Conservation (phyloP, 306 rosid genomes). For the Inga leiocalycina region DNA sequence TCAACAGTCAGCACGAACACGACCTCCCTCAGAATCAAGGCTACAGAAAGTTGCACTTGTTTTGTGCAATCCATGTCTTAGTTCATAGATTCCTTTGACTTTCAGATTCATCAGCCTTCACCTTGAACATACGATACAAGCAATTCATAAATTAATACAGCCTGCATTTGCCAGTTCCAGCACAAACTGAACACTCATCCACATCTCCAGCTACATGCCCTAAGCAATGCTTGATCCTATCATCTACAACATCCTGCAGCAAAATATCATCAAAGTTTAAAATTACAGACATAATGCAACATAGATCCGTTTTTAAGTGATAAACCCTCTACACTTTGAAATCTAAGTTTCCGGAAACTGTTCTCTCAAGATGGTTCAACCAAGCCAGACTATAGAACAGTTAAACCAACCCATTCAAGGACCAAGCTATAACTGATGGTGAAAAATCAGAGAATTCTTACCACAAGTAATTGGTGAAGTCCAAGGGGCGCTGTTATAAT, state of each 20-base stretch:
- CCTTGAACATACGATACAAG: not conserved
- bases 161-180: slow-evolving; percentile 82
- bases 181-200: slow-evolving; percentile 78
- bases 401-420: not conserved
- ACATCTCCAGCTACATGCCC: slow-evolving; percentile 79
- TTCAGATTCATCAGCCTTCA: slow-evolving; percentile 15
- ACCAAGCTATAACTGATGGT: not conserved
- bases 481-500: slow-evolving; percentile 91
- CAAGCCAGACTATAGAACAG: not conserved
- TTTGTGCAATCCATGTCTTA: not conserved
- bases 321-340: not conserved
- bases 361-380: slow-evolving; percentile 2
- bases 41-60: slow-evolving; percentile 12
- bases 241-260: slow-evolving; percentile 83
- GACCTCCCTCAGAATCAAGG: not conserved
- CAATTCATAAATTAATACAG: slow-evolving; percentile 42
- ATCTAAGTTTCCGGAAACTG: not conserved
- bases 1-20: not conserved
- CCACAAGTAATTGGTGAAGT: slow-evolving; percentile 82
- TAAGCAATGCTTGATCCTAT: slow-evolving; percentile 78
- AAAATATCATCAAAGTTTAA: slow-evolving; percentile 31
- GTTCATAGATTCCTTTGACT: slow-evolving; percentile 15
- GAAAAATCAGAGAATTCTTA: slow-evolving; percentile 33
- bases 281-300: slow-evolving; percentile 14
- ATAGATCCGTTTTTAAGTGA: not conserved